Evolutionary conservation across 192 early-diverging fungal genomes (phyloP), one percentile per base, ranked within the genome.

Genomic region (Coemansia sp.): DNA sequence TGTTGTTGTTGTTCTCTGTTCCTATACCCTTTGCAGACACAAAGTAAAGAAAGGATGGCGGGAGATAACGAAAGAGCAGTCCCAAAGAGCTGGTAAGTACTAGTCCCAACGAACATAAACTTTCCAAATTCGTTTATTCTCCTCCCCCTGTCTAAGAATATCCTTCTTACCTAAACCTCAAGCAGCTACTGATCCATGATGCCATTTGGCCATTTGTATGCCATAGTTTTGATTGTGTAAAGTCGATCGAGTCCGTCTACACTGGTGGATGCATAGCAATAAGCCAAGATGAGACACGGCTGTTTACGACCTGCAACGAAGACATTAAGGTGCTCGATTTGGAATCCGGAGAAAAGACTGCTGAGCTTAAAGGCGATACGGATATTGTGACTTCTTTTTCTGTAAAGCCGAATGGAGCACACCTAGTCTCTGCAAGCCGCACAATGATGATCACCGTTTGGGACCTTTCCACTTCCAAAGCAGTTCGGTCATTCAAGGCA

Each of bases 321-420:
- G 89, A 93, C 64, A 88, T 97, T 59, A 78, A 85, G 36, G 86
- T 95, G 20, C 84, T 90, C 15, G 87, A 91, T 59, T 74, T 94
- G 52, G 77, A 75, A 48, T 87, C 84, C 15, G 89, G 92, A 57
- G 82, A 85, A 40, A 82, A 84, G 60, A 46, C 89, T 0, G 84
- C 85, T 43, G 74, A 83, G 59, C 77, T 93, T 13, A 86, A 89
- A 70, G 92, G 92, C 23, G 93, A 95, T 59, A 87, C 92, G 8
- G 95, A 95, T 69, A 85, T 88, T 46, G 85, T 99, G 23, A 96
- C 95, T 8, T 90, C 89, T 9, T 89, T 99, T 81, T 89, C 91
- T 3, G 84, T 93, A 9, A 90, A 86, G 56, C 91, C 91, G 0
- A 87, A 97, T 69, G 89, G 88, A 25, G 74, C 85, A 50, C 85